Evolutionary conservation across 192 early-diverging fungal genomes (phyloP), one percentile per base, ranked within the genome.

Genomic region (Backusella parvicylindrica): DNA sequence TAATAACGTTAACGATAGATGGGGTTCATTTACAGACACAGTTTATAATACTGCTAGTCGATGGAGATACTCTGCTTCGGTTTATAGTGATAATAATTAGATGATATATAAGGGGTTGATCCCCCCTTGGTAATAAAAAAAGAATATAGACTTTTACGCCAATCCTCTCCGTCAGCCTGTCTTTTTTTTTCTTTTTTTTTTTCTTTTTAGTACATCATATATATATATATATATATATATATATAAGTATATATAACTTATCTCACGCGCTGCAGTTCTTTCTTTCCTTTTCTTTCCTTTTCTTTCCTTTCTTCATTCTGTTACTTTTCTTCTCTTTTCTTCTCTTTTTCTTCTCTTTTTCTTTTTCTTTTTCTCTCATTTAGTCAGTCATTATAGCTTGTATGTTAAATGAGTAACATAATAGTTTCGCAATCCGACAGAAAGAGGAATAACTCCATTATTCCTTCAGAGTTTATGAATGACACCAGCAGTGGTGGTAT

Each of bases 361-460:
- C 13, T 30, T 69, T 30, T 40, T 68, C 38, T 69, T 69, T n/a
- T 6, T 13, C 12, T 33, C 3, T 8, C 11, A 21, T 23, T 67
- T 36, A 2, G n/a, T n/a, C 3, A 6, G n/a, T 35, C 16, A 7
- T 33, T 35, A 21, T 12, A 8, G 8, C 11, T 67, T 30, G 32
- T 65, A 31, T 66, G 64, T 30, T 16, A 64, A 66, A 66, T 66
- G 33, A 35, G 33, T 31, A 70, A 43, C 18, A 72, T 73, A 21
- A 41, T 63, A 26, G 30, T 6, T 13, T 9, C 72, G 7, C 30
- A 33, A 43, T 31, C 50, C 15, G 70, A 37, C 7, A 49, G 75
- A 63, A 73, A 72, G 32, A 41, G 77, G 23, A 73, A 56, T 30
- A 73, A 72, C 35, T 73, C 77, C 1, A 71, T 77, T 18, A 77